phyloP scores from a whole-genome alignment of 331 rosid genomes.

The Arachis monticola region DNA sequence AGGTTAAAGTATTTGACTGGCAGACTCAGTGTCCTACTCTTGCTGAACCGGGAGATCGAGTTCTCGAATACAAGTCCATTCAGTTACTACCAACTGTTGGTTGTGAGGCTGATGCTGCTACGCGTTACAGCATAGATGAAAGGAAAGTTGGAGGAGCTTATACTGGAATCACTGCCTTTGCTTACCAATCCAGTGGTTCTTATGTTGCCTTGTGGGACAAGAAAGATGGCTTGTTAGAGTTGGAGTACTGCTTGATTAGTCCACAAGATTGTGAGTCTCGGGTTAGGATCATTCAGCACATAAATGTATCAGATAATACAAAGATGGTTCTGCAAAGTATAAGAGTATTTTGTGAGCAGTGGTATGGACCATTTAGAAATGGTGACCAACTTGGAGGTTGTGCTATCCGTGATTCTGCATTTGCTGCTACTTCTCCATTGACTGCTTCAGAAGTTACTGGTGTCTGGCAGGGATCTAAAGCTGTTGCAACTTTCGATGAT shows the following conservation, averaged over 20 bases:
- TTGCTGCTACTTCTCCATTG: conserved; percentile 74
- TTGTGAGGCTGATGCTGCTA: conserved; percentile 97
- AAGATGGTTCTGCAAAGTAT: conserved; percentile 55
- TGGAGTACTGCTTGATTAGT: conserved; percentile 87
- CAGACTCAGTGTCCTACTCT: conserved; percentile 98
- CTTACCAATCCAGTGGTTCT: conserved; percentile 80
- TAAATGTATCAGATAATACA: conserved; percentile 45
- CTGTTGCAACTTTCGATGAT: conserved; percentile 53
- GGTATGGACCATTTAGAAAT: conserved; percentile 97
- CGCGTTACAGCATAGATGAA: conserved; percentile 66
- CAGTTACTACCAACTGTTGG: conserved; percentile 94
- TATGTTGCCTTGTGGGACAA: conserved; percentile 77
- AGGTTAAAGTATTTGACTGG: conserved; percentile 93
- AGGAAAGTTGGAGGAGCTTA: conserved; percentile 59
- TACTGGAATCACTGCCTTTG: conserved; percentile 59
- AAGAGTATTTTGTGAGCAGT: conserved; percentile 81
- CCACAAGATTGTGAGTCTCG: conserved; percentile 88
- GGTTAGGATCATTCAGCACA: conserved; percentile 75
- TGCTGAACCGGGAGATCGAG: conserved; percentile 63
- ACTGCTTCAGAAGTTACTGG: conserved; percentile 74
- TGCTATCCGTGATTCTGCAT: conserved; percentile 82
- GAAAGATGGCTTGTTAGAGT: conserved; percentile 60
- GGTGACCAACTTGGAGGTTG: conserved; percentile 99
- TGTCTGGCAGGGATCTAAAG: conserved; percentile 66
- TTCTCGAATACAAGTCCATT: conserved; percentile 66